These are phyloP conservation scores for Penicillium cosmopolitanum DNA, from an alignment of 495 filamentous ascomycete genomes.

Conservation along the genomic window DNA sequence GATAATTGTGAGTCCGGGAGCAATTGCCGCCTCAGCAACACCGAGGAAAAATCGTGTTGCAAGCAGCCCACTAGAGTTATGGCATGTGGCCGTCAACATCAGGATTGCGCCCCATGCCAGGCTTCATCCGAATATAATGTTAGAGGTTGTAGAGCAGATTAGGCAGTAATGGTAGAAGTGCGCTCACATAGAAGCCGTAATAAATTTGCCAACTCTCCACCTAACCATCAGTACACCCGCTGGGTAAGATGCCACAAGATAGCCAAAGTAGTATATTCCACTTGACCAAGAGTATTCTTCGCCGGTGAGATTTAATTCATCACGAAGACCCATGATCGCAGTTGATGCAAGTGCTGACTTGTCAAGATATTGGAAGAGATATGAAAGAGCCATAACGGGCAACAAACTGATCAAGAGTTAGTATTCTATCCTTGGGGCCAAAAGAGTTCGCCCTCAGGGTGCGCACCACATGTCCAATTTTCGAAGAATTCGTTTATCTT, in stretches of 20 bases:
- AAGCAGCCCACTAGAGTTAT: neutral
- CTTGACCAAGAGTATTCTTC: slow-evolving; percentile 1
- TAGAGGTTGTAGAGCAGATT: neutral
- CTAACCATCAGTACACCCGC: neutral
- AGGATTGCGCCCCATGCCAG: neutral
- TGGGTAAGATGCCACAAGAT: neutral
- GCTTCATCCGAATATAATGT: neutral
- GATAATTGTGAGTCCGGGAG: neutral
- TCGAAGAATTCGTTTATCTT: neutral
- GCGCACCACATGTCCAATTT: neutral
- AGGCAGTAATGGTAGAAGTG: neutral
- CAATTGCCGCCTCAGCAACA: neutral
- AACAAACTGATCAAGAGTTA: neutral
- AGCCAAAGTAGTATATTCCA: slow-evolving; percentile 2
- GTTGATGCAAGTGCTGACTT: neutral
- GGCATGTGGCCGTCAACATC: neutral
- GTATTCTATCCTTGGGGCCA: neutral
- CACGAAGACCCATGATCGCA: neutral
- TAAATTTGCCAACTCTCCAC: neutral
- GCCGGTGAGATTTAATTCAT: neutral
- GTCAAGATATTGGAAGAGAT: neutral
- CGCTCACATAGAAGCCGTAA: neutral
- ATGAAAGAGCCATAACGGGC: neutral
- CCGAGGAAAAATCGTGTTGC: neutral
- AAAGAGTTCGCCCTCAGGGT: neutral